These are phyloP conservation scores for Gossypium raimondii DNA, from an alignment of 345 rosid species.

Conservation along the genomic window DNA sequence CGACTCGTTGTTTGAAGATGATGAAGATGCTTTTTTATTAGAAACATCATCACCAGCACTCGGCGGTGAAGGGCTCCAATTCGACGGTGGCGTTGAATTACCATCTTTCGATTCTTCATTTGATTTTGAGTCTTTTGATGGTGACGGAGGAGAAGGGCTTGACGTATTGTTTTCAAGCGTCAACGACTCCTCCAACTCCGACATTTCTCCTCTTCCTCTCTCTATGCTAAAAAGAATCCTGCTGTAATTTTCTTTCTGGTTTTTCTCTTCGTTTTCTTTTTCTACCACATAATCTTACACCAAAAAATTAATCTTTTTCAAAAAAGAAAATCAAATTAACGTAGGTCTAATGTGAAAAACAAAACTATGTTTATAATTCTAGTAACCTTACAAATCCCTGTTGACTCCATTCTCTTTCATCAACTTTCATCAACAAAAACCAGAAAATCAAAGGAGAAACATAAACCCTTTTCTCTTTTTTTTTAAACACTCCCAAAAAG, in stretches of 20 bases:
- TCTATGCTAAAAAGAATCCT: too few relatives aligned
- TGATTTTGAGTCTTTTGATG: neutral
- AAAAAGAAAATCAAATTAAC: neutral
- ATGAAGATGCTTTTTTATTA: too few relatives aligned
- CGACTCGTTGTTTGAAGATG: too few relatives aligned
- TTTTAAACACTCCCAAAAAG: too few relatives aligned
- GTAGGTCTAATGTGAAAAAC: neutral
- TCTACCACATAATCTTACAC: neutral
- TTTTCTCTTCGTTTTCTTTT: neutral
- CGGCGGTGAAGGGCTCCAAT: too few relatives aligned
- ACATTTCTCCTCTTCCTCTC: slow-evolving; percentile 25
- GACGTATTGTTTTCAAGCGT: neutral
- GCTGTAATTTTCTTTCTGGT: neutral
- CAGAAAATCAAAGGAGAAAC: neutral
- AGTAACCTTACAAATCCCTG: too few relatives aligned
- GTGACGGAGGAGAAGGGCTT: neutral
- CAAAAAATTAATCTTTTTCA: neutral
- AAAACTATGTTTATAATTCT: neutral
- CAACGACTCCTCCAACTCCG: slow-evolving; percentile 36
- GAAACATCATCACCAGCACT: too few relatives aligned
- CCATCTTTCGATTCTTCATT: neutral
- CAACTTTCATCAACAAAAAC: neutral
- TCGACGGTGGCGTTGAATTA: neutral
- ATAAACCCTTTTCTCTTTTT: neutral
- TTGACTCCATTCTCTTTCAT: neutral